Percentiles rank a stretch among this genome's conserved stretches.
Conservation (phyloP, 768 basidiomycete genomes). For the Mycena indigotica region DNA sequence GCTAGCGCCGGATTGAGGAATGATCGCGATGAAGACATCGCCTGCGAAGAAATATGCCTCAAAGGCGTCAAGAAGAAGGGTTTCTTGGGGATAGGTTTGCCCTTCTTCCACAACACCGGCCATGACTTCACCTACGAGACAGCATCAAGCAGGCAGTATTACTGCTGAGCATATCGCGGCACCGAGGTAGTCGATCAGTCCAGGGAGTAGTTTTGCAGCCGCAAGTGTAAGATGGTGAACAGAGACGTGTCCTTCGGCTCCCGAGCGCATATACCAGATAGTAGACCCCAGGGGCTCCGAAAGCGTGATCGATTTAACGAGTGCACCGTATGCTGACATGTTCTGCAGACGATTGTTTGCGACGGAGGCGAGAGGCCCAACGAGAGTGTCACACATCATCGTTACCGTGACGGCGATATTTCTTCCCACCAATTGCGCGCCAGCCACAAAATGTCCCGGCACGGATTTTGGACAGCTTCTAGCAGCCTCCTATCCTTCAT, state of each 20-base stretch:
- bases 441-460: no score
- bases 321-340: conserved; percentile 78
- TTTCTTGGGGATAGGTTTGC: conserved; percentile 84
- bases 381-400: background rate
- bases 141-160: background rate
- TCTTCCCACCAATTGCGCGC: no score
- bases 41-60: conserved; percentile 76
- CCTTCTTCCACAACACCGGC: conserved; percentile 76
- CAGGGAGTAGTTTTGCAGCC: conserved; percentile 42
- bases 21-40: conserved; percentile 73
- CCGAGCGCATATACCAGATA: conserved; percentile 42
- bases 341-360: background rate
- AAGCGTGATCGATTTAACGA: conserved; percentile 33
- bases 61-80: conserved; percentile 57
- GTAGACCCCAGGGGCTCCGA: conserved; percentile 46
- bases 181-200: conserved; percentile 62
- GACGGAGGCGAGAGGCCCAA: no score
- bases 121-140: conserved; percentile 48
- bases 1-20: conserved; percentile 20
- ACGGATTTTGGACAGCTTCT: no score
- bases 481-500: no score
- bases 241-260: conserved; percentile 37
- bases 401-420: no score
- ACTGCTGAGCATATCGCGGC: background rate
- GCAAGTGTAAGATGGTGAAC: conserved; percentile 54